Evolutionary conservation across 1,139 yeast genomes (phyloP).

Genomic region (Pichia sp.): DNA sequence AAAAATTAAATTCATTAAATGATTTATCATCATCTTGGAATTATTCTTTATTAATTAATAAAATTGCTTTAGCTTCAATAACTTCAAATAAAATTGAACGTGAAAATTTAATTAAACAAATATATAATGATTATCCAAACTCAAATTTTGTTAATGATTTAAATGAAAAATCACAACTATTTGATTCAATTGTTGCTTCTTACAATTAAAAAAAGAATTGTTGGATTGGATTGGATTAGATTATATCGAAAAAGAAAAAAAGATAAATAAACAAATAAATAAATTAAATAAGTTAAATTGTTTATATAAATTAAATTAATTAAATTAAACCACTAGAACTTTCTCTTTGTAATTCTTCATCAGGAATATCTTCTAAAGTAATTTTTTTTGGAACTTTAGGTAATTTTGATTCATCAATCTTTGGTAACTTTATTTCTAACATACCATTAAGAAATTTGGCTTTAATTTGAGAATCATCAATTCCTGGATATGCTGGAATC

Average conservation of each 20-base stretch:
- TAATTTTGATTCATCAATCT: constrained; percentile 22
- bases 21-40: constrained; percentile 19
- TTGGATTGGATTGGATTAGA: no score
- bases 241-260: no score
- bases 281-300: neutral
- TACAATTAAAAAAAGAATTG: no score
- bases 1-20: constrained; percentile 28
- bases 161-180: constrained; percentile 40
- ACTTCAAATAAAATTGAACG: constrained; percentile 31
- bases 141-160: constrained; percentile 37
- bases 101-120: constrained; percentile 34
- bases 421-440: constrained; percentile 46
- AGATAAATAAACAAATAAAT: no score
- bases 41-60: constrained; percentile 47
- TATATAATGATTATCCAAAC: constrained; percentile 37
- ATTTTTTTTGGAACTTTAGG: constrained; percentile 20
- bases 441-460: constrained; percentile 50
- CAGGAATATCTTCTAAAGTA: constrained; percentile 25
- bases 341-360: constrained; percentile 24
- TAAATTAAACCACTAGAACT: constrained; percentile 6
- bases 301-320: neutral
- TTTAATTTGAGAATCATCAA: constrained; percentile 45
- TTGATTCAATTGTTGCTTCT: constrained; percentile 50
- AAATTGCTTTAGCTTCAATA: constrained; percentile 46
- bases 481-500: constrained; percentile 45